Percentiles rank a stretch among this genome's conserved stretches.
Evolutionary conservation across 2,329 filamentous ascomycete species (phyloP).

Genomic region (Venturia nashicola): DNA sequence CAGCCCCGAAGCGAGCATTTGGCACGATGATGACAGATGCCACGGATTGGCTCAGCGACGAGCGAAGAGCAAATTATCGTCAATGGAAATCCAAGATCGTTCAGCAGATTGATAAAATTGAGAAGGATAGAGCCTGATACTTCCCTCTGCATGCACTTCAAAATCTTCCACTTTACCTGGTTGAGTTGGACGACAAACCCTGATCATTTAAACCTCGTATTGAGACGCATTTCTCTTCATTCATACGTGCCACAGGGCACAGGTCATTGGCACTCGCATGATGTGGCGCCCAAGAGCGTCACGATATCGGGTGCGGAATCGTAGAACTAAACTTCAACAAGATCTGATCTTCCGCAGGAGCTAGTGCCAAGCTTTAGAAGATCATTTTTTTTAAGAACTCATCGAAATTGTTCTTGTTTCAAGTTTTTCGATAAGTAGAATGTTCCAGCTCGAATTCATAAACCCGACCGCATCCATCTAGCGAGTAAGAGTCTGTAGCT

Average conservation of each 20-base stretch:
- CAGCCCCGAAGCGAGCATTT: slow-evolving; percentile 29
- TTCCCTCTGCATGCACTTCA: neutral
- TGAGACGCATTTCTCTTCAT: no score
- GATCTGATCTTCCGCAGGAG: neutral
- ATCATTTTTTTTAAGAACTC: no score
- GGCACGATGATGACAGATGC: slow-evolving; percentile 64
- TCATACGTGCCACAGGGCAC: no score
- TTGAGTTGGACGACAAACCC: neutral
- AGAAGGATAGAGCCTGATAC: neutral
- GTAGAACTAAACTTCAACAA: neutral
- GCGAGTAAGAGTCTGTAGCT: no score
- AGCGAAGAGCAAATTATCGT: slow-evolving; percentile 47
- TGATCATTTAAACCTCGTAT: neutral
- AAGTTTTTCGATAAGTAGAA: neutral
- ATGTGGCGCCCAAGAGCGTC: neutral
- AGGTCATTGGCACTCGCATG: no score
- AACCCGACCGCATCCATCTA: neutral
- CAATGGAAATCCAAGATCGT: slow-evolving; percentile 38
- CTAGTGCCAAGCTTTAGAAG: no score
- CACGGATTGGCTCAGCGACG: slow-evolving; percentile 58
- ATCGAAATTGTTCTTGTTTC: no score
- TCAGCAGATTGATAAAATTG: neutral
- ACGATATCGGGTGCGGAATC: neutral
- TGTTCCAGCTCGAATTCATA: neutral
- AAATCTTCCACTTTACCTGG: neutral